These are phyloP conservation scores for Cylindricascospora bacillispora DNA, from an alignment of 1,139 yeast species.

Conservation along the genomic window DNA sequence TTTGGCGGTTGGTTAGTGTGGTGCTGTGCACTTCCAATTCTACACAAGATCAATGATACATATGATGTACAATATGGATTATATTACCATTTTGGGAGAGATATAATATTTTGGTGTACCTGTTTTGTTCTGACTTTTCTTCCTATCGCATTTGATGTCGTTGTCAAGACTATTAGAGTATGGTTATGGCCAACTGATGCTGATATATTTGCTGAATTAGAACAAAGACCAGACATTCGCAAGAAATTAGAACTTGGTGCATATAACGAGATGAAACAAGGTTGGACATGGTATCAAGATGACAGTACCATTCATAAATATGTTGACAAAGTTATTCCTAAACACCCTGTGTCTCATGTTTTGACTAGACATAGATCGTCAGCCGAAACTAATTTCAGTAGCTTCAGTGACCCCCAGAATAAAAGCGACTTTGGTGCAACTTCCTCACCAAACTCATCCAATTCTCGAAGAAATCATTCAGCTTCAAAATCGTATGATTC, in stretches of 20 bases:
- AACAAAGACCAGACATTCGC: constrained; percentile 55
- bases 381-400: constrained; percentile 9
- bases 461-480: not conserved
- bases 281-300: constrained; percentile 54
- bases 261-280: constrained; percentile 57
- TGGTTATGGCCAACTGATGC: constrained; percentile 59
- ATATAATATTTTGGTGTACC: constrained; percentile 77
- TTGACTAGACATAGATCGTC: constrained; percentile 3
- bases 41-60: constrained; percentile 50
- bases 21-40: constrained; percentile 62
- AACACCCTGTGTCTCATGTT: not conserved
- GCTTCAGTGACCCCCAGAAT: constrained; percentile 1
- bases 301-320: constrained; percentile 22
- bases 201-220: constrained; percentile 66
- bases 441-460: constrained; percentile 2
- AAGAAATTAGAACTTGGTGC: constrained; percentile 63
- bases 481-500: constrained; percentile 8
- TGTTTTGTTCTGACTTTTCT: constrained; percentile 43
- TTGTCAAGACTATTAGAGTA: constrained; percentile 44
- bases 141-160: constrained; percentile 54
- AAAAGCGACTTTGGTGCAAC: constrained; percentile 1
- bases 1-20: constrained; percentile 81
- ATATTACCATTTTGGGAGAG: constrained; percentile 58
- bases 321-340: constrained; percentile 12
- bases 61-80: constrained; percentile 67